A percentile compares a stretch with the other conserved stretches of the same genome.
These are phyloP conservation scores for Ballota nigra DNA, from an alignment of 257 asterid species.

Conservation along the genomic window DNA sequence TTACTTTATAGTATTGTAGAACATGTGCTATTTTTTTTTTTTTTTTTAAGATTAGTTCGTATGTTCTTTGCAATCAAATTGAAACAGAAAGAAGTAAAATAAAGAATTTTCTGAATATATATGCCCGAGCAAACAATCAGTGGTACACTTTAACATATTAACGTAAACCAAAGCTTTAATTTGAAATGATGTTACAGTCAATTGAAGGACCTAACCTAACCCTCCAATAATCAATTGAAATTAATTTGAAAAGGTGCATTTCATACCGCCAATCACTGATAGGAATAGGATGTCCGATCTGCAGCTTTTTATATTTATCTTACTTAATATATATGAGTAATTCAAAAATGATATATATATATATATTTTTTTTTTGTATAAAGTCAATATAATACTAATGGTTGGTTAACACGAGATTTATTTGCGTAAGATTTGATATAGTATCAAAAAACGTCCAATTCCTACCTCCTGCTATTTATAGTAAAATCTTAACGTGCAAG, in stretches of 20 bases:
- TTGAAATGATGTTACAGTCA: constrained; percentile 4
- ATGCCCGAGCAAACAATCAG: background rate
- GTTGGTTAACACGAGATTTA: background rate
- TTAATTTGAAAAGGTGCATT: background rate
- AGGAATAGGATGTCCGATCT: background rate
- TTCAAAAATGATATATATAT: too few species aligned
- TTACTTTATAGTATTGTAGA: too few species aligned
- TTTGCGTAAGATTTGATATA: too few species aligned
- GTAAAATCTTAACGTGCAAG: background rate
- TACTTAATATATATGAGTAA: too few species aligned
- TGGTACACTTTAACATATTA: background rate
- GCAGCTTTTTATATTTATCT: background rate
- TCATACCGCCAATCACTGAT: constrained; percentile 9
- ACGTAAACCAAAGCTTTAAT: background rate
- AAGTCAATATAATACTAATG: too few species aligned
- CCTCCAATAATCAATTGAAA: background rate
- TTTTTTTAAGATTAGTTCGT: too few species aligned
- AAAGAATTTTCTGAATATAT: background rate
- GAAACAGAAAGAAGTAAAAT: background rate
- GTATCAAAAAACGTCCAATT: background rate
- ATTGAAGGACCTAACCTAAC: constrained; percentile 17
- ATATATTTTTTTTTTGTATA: too few species aligned
- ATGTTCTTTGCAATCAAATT: too few species aligned
- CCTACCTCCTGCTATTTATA: background rate
- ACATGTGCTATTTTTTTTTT: too few species aligned